A percentile compares a stretch with the other conserved stretches of the same genome.
These are phyloP conservation scores for Hortaea sp. DNA, from an alignment of 2,329 filamentous ascomycete species.

Conservation along the genomic window DNA sequence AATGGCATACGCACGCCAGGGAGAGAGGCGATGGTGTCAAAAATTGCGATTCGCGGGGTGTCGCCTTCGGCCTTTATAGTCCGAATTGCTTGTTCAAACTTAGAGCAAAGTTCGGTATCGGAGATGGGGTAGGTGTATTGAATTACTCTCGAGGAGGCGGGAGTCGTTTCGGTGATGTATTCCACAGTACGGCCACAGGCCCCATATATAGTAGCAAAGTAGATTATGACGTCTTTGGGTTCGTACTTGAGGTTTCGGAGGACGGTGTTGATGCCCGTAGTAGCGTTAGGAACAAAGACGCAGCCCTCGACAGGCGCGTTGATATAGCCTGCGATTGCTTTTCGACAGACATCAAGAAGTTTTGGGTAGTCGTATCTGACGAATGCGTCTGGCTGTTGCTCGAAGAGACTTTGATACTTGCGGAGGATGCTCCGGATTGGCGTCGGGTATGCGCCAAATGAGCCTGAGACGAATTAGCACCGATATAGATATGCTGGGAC, in stretches of 20 bases:
- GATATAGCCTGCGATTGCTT: slow-evolving; percentile 55
- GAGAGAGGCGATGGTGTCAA: slow-evolving; percentile 69
- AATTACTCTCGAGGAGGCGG: slow-evolving; percentile 44
- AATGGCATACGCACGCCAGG: slow-evolving; percentile 76
- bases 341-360: slow-evolving; percentile 54
- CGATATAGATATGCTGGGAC: no score
- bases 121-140: slow-evolving; percentile 57
- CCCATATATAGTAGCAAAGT: slow-evolving; percentile 70
- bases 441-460: slow-evolving; percentile 48
- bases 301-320: slow-evolving; percentile 55
- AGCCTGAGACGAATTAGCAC: slow-evolving; percentile 1
- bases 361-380: slow-evolving; percentile 57
- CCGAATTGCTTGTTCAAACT: slow-evolving; percentile 50
- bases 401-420: slow-evolving; percentile 56
- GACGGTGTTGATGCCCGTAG: slow-evolving; percentile 65
- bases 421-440: slow-evolving; percentile 50
- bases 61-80: slow-evolving; percentile 46
- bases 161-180: slow-evolving; percentile 60
- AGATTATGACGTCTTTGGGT: slow-evolving; percentile 64
- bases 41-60: slow-evolving; percentile 57
- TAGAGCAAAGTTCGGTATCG: slow-evolving; percentile 54
- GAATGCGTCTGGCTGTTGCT: slow-evolving; percentile 64
- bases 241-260: slow-evolving; percentile 64
- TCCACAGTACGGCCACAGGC: slow-evolving; percentile 66
- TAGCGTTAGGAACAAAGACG: slow-evolving; percentile 76